Base-by-base conservation (phyloP, 768 basidiomycete genomes). In the Crassisporium funariophilum region DNA sequence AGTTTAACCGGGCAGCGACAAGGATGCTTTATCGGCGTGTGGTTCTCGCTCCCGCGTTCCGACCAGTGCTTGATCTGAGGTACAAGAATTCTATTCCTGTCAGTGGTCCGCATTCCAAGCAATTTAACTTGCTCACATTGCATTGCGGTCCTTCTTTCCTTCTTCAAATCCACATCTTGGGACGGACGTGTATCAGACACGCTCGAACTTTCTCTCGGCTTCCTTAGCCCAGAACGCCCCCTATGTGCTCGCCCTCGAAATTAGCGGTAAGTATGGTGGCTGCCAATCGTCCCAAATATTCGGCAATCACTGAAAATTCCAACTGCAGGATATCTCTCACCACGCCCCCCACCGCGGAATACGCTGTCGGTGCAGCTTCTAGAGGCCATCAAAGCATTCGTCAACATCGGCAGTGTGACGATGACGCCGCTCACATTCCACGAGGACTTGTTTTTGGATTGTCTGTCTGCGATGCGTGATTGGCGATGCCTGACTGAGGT, bases 21-120 rank as follows among this genome's bases (percentile, higher is more conserved):
- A 65, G 59, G 17, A 41, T 78, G 15, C 69, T 84, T 1, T 83
- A 82, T 49, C 55, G 59, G 12, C 59, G 60, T n/a, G 72, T 81
- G 7, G 62, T 73, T n/a, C 55, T 78, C 33, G 65, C 72, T 3
- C 75, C 77, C 19, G 56, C 54, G 11, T 67, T 66, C 36, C 55
- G 44, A 24, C 58, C 50, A 17, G 57, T 62, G 13, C 61, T 76
- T 9, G 62, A 74, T 53, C 50, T 77, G 49, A 67, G 64, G 52
- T 62, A 71, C 47, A 62, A 54, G 40, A 66, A 68, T 8, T 51
- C 59, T 17, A 53, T 68, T 21, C 52, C 62, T 24, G 74, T 75
- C 51, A 60, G 68, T 57, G 10, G n/a, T 47, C 45, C 19, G 22
- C 23, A 19, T 21, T 46, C 47, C 6, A 37, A 43, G 34, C 46